These are phyloP conservation scores for Chytriomyces sp. DNA, from an alignment of 192 early-diverging fungal genomes.

Conservation along the genomic window DNA sequence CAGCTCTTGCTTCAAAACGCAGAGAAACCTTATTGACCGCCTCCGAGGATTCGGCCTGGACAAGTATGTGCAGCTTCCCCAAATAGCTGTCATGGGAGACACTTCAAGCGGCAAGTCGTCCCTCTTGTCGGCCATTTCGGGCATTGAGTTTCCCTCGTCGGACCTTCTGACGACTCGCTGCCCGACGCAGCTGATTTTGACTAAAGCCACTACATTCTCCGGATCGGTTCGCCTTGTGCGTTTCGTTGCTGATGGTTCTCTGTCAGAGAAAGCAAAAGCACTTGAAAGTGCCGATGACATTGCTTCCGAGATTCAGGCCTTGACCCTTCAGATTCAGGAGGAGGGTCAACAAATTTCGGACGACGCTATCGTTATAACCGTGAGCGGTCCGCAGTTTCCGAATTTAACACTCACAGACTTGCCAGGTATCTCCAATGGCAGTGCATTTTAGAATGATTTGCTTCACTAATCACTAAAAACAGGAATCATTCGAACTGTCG, in stretches of 20 bases:
- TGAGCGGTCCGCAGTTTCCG: conserved; percentile 26
- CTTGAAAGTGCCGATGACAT: conserved; percentile 7
- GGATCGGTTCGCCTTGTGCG: conserved; percentile 16
- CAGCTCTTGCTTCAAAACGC: conserved; percentile 9
- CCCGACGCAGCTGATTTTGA: conserved; percentile 33
- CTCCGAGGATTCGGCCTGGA: conserved; percentile 28
- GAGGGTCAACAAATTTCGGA: conserved; percentile 31
- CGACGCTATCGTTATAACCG: conserved; percentile 34
- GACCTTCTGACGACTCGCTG: conserved; percentile 31
- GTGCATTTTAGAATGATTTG: too few species aligned
- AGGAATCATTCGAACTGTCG: conserved; percentile 24
- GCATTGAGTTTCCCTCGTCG: conserved; percentile 35
- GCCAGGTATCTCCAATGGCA: conserved; percentile 20
- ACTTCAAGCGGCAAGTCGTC: conserved; percentile 72
- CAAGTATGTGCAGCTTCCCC: conserved; percentile 32
- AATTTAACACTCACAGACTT: conserved; percentile 41
- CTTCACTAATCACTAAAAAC: too few species aligned
- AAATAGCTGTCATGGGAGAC: conserved; percentile 61
- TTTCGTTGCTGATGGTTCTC: not conserved
- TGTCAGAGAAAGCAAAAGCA: not conserved
- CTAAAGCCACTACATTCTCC: not conserved
- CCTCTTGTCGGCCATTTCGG: conserved; percentile 33
- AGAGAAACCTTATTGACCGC: conserved; percentile 22
- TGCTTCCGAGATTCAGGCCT: not conserved
- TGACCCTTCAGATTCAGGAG: conserved; percentile 7